Evolutionary conservation across 108 stramenopile species (phyloP).

Genomic region (Schizochytrium sp.): DNA sequence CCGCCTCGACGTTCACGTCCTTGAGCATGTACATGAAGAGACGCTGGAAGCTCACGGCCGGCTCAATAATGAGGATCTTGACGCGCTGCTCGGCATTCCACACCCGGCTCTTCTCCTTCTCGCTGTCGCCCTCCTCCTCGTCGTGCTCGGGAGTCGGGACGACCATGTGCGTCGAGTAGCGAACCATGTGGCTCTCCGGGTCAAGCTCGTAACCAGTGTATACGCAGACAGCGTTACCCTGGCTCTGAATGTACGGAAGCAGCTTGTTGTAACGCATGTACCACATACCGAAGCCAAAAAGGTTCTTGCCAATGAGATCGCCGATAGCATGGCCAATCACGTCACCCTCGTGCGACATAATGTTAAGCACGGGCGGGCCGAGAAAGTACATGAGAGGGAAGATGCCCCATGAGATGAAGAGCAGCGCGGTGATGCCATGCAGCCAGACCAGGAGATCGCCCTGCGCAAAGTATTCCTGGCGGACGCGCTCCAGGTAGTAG

Average conservation of each 20-base stretch:
- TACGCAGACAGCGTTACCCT: background rate
- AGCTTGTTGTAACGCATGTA: slow-evolving; percentile 7
- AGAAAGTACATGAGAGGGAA: background rate
- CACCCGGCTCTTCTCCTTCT: background rate
- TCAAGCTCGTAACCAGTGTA: background rate
- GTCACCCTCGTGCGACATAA: background rate
- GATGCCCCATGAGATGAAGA: slow-evolving; percentile 16
- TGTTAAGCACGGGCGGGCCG: background rate
- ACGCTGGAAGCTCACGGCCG: background rate
- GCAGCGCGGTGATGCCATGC: background rate
- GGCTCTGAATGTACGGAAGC: background rate
- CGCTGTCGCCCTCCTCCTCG: background rate
- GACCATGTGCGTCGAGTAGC: background rate
- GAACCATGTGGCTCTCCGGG: background rate
- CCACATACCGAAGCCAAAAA: slow-evolving; percentile 7
- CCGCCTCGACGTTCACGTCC: background rate
- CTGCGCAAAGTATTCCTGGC: background rate
- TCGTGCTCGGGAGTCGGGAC: background rate
- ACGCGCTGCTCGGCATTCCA: background rate
- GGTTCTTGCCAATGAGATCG: background rate
- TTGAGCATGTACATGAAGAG: background rate
- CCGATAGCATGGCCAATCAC: background rate
- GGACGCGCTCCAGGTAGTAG: background rate
- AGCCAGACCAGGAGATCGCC: background rate
- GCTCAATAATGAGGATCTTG: background rate